Evolutionary conservation across 371 early-diverging fungal genomes (phyloP).

Genomic region (Mucor sp.): DNA sequence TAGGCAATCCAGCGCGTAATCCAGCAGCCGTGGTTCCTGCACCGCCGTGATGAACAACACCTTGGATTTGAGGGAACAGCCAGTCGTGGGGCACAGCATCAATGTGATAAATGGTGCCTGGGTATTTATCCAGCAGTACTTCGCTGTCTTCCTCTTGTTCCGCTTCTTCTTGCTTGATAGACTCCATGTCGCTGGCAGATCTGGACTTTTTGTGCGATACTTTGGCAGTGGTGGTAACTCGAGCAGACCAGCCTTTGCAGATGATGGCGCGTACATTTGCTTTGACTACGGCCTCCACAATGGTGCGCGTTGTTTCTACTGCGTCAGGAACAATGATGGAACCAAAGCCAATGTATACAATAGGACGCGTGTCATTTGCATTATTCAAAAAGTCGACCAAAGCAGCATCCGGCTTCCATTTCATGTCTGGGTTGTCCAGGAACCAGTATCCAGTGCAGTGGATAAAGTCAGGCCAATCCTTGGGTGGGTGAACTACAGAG

Average conservation of each 20-base stretch:
- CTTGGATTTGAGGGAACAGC: conserved; percentile 77
- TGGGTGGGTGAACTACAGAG: conserved; percentile 65
- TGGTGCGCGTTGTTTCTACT: conserved; percentile 61
- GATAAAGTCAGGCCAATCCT: conserved; percentile 80
- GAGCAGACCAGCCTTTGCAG: conserved; percentile 80
- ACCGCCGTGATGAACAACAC: conserved; percentile 87
- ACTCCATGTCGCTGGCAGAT: conserved; percentile 10
- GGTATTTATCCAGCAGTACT: conserved; percentile 31
- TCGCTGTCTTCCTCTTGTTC: conserved; percentile 31
- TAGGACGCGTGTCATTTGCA: conserved; percentile 46
- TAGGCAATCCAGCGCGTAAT: conserved; percentile 72
- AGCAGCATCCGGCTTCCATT: conserved; percentile 61
- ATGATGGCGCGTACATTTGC: conserved; percentile 76
- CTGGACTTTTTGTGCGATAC: conserved; percentile 10
- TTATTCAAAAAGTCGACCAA: conserved; percentile 58
- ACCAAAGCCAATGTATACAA: conserved; percentile 88
- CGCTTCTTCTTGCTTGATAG: conserved; percentile 20
- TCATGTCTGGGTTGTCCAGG: conserved; percentile 62
- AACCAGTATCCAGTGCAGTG: conserved; percentile 84
- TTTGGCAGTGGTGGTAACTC: conserved; percentile 31
- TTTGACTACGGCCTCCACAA: conserved; percentile 69
- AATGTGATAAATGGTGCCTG: conserved; percentile 53
- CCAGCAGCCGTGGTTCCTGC: conserved; percentile 88
- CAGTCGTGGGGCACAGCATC: conserved; percentile 83
- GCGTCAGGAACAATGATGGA: conserved; percentile 83